Conservation (phyloP, 139 green algal species). For the Closterium sp. region DNA sequence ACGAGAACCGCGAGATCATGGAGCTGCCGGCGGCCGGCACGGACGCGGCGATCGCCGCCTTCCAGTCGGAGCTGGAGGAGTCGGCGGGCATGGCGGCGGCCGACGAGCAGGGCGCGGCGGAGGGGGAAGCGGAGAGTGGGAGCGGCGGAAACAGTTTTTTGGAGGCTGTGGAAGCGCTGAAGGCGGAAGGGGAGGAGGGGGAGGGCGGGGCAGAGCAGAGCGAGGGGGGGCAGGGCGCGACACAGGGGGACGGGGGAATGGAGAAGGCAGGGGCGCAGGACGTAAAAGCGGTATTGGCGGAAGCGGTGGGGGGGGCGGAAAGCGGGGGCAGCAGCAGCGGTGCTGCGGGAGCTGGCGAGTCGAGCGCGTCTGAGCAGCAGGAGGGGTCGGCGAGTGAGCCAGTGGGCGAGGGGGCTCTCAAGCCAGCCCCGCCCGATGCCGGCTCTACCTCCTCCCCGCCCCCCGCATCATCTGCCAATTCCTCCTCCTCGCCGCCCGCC, state of each 20-base stretch:
- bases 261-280: background rate
- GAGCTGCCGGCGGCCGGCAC: background rate
- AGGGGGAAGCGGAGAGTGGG: background rate
- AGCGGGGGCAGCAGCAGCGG: background rate
- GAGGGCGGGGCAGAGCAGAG: background rate
- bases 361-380: background rate
- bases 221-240: background rate
- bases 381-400: background rate
- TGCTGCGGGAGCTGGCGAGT: background rate
- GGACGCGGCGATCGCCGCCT: background rate
- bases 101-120: background rate
- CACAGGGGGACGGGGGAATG: too few species aligned
- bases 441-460: background rate
- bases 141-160: background rate
- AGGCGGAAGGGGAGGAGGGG: background rate
- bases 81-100: background rate
- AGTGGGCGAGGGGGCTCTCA: background rate
- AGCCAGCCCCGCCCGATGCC: too few species aligned
- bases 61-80: background rate
- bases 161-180: background rate
- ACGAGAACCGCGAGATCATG: background rate
- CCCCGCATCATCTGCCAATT: background rate
- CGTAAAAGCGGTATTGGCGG: background rate
- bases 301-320: background rate
- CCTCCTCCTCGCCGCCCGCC: background rate